These are phyloP conservation scores for Phlyctochytrium planicorne DNA, from an alignment of 192 early-diverging fungal genomes.

Conservation along the genomic window DNA sequence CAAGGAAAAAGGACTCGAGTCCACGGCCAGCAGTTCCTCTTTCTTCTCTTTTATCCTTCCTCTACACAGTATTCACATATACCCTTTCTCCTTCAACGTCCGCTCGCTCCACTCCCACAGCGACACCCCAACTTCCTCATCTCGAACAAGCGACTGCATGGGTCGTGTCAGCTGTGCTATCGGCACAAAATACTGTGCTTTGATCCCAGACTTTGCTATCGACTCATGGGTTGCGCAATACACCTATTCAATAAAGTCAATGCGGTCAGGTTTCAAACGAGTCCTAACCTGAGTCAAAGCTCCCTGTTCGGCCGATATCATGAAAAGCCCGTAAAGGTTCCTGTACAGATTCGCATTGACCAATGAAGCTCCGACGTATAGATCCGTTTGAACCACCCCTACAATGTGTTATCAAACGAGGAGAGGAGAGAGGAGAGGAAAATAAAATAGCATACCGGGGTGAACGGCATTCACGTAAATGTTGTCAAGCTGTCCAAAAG, in stretches of 20 bases:
- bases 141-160: constrained; percentile 21
- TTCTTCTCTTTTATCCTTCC: not conserved
- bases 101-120: constrained; percentile 40
- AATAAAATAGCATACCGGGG: constrained; percentile 29
- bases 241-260: constrained; percentile 15
- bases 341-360: not conserved
- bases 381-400: constrained; percentile 1
- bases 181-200: constrained; percentile 44
- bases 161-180: constrained; percentile 18
- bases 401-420: not conserved
- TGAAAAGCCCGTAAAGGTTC: not conserved
- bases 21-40: not conserved
- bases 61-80: not conserved
- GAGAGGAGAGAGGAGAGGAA: constrained; percentile 4
- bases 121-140: constrained; percentile 30
- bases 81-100: constrained; percentile 14
- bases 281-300: constrained; percentile 6
- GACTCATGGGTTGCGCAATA: constrained; percentile 45
- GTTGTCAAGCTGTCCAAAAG: constrained; percentile 20
- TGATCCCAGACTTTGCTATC: constrained; percentile 23
- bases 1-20: not conserved
- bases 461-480: constrained; percentile 42
- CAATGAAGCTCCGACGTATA: not conserved
- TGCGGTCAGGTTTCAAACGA: not conserved
- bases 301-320: not conserved